phyloP scores from a whole-genome alignment of 768 basidiomycete species.

The Sporobolomyces phaffii region DNA sequence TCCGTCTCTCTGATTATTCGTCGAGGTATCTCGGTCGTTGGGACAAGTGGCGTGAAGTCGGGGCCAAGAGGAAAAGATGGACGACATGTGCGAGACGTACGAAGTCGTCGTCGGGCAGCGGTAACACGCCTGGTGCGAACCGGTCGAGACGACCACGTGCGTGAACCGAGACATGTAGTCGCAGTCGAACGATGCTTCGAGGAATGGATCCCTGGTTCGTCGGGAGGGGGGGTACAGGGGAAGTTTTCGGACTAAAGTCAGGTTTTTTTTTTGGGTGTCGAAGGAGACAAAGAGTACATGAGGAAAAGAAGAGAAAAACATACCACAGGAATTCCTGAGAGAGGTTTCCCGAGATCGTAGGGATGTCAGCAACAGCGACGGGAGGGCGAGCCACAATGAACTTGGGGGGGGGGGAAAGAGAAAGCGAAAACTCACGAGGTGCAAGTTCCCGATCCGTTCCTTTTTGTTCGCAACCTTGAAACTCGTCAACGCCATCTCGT shows the following conservation, averaged over 20 bases:
- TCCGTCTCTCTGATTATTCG: too few species aligned
- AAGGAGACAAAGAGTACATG: not conserved
- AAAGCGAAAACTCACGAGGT: constrained; percentile 5
- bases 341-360: too few species aligned
- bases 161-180: constrained; percentile 7
- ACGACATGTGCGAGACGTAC: not conserved
- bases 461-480: constrained; percentile 12
- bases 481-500: constrained; percentile 13
- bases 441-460: constrained; percentile 2
- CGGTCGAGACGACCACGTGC: constrained; percentile 17
- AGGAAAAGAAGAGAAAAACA: not conserved
- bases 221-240: too few species aligned
- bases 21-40: too few species aligned
- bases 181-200: constrained; percentile 5
- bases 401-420: not conserved
- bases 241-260: too few species aligned
- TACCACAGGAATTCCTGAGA: constrained; percentile 10
- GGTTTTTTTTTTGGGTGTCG: too few species aligned
- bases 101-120: constrained; percentile 10
- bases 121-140: constrained; percentile 24
- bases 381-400: too few species aligned
- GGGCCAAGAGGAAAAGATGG: not conserved
- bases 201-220: constrained; percentile 12
- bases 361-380: too few species aligned
- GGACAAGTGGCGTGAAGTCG: not conserved